Evolutionary conservation across 768 basidiomycete genomes (phyloP), one percentile per base, ranked within the genome.

Genomic region (Clitopilus hobsonii): DNA sequence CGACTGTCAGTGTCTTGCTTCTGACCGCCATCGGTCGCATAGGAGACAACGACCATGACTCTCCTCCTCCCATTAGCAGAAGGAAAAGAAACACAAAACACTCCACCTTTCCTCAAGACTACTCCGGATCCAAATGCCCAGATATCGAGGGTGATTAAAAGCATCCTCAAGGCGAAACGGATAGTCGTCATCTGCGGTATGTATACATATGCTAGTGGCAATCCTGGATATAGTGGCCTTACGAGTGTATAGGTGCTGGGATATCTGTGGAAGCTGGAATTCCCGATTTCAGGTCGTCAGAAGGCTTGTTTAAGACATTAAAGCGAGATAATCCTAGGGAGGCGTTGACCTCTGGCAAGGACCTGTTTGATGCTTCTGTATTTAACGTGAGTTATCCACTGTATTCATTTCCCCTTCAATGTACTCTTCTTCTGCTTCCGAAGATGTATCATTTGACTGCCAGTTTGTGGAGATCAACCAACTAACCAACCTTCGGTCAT

Each of bases 341-440:
- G 59, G 72, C 74, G 20, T 71, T 92, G 67, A 74, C 80, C 30
- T 88, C 87, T 3, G 89, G 92, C 1, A 93, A 86, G 67, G 93
- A 95, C 65, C 74, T 96, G 2, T 96, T 96, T 63, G 90, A 95
- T 75, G 90, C 91, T 14, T 91, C 89, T 16, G 89, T 93, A 1
- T 91, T 96, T 69, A 86, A 85, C 60, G 93, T 94, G 70, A 73
- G 84, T 69, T 6, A n/a, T n/a, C n/a, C n/a, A n/a, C n/a, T n/a
- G n/a, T n/a, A n/a, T n/a, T n/a, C n/a, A n/a, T n/a, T n/a, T n/a
- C n/a, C n/a, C n/a, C n/a, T n/a, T n/a, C n/a, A n/a, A n/a, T n/a
- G n/a, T n/a, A n/a, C n/a, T n/a, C n/a, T n/a, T n/a, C n/a, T 27
- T 26, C 25, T 22, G 6, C 49, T 50, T n/a, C n/a, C n/a, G n/a